Evolutionary conservation across 116 monocot species (phyloP).

Genomic region (Cymodocea nodosa): DNA sequence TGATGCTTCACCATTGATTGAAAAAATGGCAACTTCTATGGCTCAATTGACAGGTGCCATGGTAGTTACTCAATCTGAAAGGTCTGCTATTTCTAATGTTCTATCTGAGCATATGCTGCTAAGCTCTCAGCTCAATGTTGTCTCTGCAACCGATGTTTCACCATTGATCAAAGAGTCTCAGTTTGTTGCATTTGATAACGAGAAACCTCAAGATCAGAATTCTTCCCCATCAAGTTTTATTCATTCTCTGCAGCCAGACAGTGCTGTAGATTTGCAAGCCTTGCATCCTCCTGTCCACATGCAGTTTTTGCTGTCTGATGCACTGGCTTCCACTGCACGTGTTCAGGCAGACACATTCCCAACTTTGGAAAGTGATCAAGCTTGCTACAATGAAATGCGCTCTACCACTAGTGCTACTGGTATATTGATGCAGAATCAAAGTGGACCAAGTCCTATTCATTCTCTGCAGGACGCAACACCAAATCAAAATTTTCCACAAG

Average conservation of each 20-base stretch:
- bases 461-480: background rate
- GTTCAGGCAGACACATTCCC: background rate
- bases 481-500: background rate
- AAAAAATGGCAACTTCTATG: too few species aligned
- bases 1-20: background rate
- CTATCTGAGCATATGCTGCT: background rate
- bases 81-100: background rate
- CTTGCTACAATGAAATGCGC: background rate
- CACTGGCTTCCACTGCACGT: background rate
- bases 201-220: background rate
- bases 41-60: too few species aligned
- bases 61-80: background rate
- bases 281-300: background rate
- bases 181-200: background rate
- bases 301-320: background rate
- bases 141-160: background rate
- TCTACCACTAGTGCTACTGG: background rate
- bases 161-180: background rate
- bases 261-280: background rate
- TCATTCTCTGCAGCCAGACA: background rate
- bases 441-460: background rate
- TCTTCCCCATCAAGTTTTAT: background rate
- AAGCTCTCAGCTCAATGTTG: background rate
- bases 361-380: constrained; percentile 1
- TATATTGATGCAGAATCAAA: background rate